These are phyloP conservation scores for Torulaspora indica DNA, from an alignment of 805 yeast species.

Conservation along the genomic window DNA sequence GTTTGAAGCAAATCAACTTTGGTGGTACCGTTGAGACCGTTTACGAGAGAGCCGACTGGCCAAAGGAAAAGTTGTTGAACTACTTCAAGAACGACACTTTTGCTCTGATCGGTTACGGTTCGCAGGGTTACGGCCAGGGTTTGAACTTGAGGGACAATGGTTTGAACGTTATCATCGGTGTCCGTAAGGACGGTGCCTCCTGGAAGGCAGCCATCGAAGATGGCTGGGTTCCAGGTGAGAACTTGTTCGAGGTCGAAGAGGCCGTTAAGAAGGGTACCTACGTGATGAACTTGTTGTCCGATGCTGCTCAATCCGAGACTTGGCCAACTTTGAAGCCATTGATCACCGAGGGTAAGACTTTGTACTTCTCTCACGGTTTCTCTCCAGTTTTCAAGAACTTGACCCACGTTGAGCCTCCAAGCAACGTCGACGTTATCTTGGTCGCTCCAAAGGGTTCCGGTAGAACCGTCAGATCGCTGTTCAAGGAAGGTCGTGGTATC, in stretches of 20 bases:
- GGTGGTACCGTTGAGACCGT: constrained; percentile 94
- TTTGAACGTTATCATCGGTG: constrained; percentile 95
- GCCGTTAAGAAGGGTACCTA: constrained; percentile 90
- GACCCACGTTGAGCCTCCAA: constrained; percentile 94
- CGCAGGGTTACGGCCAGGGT: constrained; percentile 99
- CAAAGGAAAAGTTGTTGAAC: constrained; percentile 89
- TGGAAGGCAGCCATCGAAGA: constrained; percentile 99
- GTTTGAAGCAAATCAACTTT: constrained; percentile 93
- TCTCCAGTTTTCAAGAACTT: constrained; percentile 98
- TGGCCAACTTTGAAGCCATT: constrained; percentile 85
- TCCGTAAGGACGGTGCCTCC: constrained; percentile 96
- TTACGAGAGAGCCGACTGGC: constrained; percentile 99
- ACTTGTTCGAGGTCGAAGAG: constrained; percentile 90
- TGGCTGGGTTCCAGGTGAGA: constrained; percentile 99
- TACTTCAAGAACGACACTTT: constrained; percentile 98
- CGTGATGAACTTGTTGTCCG: constrained; percentile 96
- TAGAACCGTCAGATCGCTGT: constrained; percentile 97
- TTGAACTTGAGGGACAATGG: constrained; percentile 99
- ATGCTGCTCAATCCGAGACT: constrained; percentile 99
- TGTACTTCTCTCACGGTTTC: constrained; percentile 99
- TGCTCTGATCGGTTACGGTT: constrained; percentile 98
- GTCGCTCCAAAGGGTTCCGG: constrained; percentile 99
- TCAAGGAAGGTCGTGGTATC: constrained; percentile 99
- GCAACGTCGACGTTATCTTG: constrained; percentile 90
- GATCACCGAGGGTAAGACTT: constrained; percentile 94